Evolutionary conservation across 306 rosid species (phyloP).

Genomic region (Rosa rugosa): DNA sequence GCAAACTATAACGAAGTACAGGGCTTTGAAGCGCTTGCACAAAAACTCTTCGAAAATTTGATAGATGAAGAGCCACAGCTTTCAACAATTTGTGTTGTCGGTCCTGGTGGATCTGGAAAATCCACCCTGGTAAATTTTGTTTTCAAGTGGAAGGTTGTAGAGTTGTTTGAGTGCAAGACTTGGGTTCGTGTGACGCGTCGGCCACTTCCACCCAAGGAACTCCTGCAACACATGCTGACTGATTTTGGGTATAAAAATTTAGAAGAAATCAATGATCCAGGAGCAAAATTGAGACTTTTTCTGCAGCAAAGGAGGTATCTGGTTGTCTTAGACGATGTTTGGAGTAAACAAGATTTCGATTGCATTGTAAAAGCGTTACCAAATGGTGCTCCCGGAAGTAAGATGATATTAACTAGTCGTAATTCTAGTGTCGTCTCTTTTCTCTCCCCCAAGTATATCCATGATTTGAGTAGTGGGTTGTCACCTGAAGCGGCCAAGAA

Average conservation of each 20-base stretch:
- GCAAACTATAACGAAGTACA: neutral
- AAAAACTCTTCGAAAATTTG: neutral
- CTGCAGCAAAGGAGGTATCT: neutral
- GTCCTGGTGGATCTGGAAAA: conserved; percentile 16
- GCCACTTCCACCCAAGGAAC: neutral
- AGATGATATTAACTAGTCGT: neutral
- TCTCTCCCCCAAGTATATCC: neutral
- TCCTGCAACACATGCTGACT: neutral
- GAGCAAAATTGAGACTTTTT: neutral
- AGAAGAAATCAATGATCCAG: neutral
- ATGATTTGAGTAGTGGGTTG: conserved; percentile 9
- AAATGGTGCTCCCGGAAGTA: conserved; percentile 3
- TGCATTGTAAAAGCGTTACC: neutral
- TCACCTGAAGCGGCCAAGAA: neutral
- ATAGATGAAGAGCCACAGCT: neutral
- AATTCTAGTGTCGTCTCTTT: neutral
- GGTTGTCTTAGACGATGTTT: conserved; percentile 6
- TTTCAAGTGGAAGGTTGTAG: neutral
- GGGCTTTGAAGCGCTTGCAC: neutral
- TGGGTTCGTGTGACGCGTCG: conserved; percentile 11
- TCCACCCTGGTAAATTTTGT: conserved; percentile 6
- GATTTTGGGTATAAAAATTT: neutral
- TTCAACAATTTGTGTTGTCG: conserved; percentile 2
- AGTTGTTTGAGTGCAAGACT: neutral
- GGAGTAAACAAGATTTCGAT: neutral